Evolutionary conservation across 2,329 filamentous ascomycete species (phyloP).

Genomic region (Neopestalotiopsis sp.): DNA sequence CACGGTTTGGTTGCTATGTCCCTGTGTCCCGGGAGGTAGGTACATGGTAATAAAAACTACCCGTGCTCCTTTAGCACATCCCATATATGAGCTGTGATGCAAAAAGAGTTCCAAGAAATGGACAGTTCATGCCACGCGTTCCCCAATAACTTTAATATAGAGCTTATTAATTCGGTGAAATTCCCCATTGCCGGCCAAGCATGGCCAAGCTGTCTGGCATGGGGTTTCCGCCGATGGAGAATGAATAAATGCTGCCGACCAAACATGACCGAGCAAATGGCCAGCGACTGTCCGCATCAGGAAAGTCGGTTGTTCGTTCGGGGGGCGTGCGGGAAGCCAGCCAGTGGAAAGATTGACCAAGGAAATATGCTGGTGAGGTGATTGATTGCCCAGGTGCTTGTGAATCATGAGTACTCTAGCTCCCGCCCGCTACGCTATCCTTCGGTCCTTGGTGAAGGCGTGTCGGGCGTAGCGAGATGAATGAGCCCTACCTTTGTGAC

Average conservation of each 20-base stretch:
- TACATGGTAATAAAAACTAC: background rate
- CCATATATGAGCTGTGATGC: background rate
- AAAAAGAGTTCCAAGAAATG: conserved; percentile 4
- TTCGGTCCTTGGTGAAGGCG: background rate
- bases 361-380: no score
- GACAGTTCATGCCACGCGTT: conserved; percentile 12
- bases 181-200: background rate
- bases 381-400: no score
- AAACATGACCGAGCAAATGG: no score
- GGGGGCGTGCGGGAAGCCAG: no score
- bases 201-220: background rate
- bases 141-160: conserved; percentile 15
- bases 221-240: background rate
- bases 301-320: no score
- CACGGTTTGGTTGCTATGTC: background rate
- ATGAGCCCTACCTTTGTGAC: background rate
- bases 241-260: background rate
- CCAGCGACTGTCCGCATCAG: no score
- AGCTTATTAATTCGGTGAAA: conserved; percentile 12
- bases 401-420: background rate
- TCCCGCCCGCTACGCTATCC: background rate
- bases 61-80: background rate
- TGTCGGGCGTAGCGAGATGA: conserved; percentile 14
- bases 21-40: background rate
- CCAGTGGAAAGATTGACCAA: no score